Evolutionary conservation across 768 basidiomycete species (phyloP), one percentile per base, ranked within the genome.

Genomic region (Boletus patriciae): DNA sequence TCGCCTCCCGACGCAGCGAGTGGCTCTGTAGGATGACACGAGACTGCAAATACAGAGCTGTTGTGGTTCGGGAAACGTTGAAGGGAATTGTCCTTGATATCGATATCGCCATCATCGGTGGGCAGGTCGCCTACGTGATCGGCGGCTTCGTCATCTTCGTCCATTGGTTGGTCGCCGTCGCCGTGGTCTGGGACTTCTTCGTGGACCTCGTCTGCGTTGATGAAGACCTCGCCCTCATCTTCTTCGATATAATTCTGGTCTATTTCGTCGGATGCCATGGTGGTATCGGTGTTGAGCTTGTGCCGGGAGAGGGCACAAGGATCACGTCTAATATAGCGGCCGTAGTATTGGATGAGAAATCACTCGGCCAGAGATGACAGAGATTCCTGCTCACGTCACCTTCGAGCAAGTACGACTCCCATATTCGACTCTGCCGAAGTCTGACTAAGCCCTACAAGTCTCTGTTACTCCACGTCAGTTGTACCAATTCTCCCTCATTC

Each of bases 1-100:
- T 97, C 94, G 19, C 94, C 97, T 27, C 97, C 97, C 1, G 94
- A 94, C 21, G 84, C 88, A 8, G 92, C 94, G 21, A 98, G 78
- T 4, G 88, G 84, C 50, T 77, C 79, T 15, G 83, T 83, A 0
- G 97, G 96, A 69, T 99, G 97, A 34, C 84, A 80, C 4, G 93
- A 78, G 38, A 98, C 78, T 33, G 86, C 74, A 70, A 97, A 99
- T 33, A 98, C 90, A 18, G 96, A 94, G 25, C 80, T 74, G 16
- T 71, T 69, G 73, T 98, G 95, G 9, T 74, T 74, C 16, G 78
- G 69, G 68, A 93, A 94, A 55, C 80, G 78, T 67, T 86, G 88
- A 13, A 90, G 76, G 12, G 86, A 85, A 66, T 84, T 88, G 69
- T 84, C 83, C 59, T 83, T 74, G 54, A 70, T 79, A 16, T 74